Percentiles rank a stretch among this genome's conserved stretches.
Evolutionary conservation across 129 eudicot species (phyloP).

Genomic region (Chrysanthemum seticuspe): DNA sequence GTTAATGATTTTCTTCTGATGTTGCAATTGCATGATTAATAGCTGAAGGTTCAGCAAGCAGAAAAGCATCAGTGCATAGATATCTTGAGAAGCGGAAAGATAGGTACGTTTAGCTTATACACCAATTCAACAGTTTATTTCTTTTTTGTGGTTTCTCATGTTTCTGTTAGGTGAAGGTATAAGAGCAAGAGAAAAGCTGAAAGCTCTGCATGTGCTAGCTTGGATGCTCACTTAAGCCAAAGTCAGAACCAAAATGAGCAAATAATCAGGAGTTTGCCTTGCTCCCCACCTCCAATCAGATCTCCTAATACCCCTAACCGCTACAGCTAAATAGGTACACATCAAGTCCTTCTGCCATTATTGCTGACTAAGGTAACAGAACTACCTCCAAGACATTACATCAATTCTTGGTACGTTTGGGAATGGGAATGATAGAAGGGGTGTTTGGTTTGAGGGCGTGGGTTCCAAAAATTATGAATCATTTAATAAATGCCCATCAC

Average conservation of each 20-base stretch:
- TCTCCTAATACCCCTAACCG: constrained; percentile 47
- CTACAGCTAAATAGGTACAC: constrained; percentile 36
- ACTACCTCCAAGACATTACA: neutral
- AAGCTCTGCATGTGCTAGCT: constrained; percentile 39
- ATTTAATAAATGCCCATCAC: too few species aligned
- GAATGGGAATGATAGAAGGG: too few species aligned
- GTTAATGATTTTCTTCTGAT: neutral
- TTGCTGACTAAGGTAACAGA: constrained; percentile 42
- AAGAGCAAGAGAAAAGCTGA: constrained; percentile 79
- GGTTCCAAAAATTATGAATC: too few species aligned
- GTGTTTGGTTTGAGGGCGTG: too few species aligned
- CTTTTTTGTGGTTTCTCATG: constrained; percentile 37
- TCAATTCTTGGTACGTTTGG: neutral
- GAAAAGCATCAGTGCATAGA: constrained; percentile 75
- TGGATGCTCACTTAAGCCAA: constrained; percentile 36
- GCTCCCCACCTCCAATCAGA: constrained; percentile 44
- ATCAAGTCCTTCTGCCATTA: constrained; percentile 19
- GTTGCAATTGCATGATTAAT: constrained; percentile 13
- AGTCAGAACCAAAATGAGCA: constrained; percentile 39
- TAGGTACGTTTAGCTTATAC: constrained; percentile 37
- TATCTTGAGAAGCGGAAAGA: constrained; percentile 70
- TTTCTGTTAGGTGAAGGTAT: constrained; percentile 80
- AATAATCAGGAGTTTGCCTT: constrained; percentile 29
- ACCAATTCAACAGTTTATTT: constrained; percentile 10
- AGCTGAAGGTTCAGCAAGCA: constrained; percentile 56